Percentiles rank a stretch among this genome's conserved stretches.
These are phyloP conservation scores for Saccharomycopsis sp. DNA, from an alignment of 805 yeast genomes.

Conservation along the genomic window DNA sequence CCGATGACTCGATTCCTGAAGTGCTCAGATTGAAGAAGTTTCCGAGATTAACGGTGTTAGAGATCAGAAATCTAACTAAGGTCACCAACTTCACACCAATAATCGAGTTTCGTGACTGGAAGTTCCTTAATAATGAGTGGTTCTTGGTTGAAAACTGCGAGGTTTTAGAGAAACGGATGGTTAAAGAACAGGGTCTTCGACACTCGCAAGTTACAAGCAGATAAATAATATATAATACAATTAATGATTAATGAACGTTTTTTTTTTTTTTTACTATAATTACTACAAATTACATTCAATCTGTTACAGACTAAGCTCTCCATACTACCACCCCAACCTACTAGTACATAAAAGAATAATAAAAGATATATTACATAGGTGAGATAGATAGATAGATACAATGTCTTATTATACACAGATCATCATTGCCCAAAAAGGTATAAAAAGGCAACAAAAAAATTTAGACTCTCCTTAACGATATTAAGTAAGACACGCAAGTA, in stretches of 20 bases:
- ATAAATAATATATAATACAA: constrained; percentile 40
- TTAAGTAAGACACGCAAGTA: background rate
- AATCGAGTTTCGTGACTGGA: constrained; percentile 58
- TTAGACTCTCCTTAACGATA: background rate
- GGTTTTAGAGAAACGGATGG: constrained; percentile 49
- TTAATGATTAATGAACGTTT: background rate
- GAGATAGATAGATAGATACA: no score
- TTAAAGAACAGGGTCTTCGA: constrained; percentile 47
- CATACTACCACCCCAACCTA: no score
- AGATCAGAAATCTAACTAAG: constrained; percentile 55
- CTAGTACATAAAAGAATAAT: background rate
- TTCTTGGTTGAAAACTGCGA: constrained; percentile 79
- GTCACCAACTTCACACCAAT: constrained; percentile 57
- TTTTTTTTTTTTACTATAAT: background rate
- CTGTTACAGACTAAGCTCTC: no score
- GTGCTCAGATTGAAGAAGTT: constrained; percentile 41
- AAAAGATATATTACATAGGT: background rate
- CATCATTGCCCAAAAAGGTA: background rate
- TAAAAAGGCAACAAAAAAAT: background rate
- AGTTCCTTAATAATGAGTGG: constrained; percentile 37
- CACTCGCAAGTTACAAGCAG: constrained; percentile 30
- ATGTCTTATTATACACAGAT: background rate
- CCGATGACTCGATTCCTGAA: constrained; percentile 53
- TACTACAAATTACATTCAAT: background rate
- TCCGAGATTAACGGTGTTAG: constrained; percentile 63